Conservation (phyloP, 1,139 yeast species). For the Debaryomycetaceae sp. region DNA sequence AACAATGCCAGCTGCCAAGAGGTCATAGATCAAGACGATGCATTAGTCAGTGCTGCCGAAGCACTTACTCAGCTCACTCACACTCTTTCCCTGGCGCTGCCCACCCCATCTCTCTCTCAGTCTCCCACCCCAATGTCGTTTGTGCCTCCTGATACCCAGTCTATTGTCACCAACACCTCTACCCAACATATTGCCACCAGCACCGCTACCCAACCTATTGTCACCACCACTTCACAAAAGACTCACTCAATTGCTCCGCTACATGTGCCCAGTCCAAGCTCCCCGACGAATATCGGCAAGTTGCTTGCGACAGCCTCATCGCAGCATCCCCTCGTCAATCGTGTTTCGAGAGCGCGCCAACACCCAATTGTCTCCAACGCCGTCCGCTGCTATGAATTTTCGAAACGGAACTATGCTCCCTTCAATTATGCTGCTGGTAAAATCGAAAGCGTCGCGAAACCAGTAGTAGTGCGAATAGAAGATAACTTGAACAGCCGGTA, state of each 20-base stretch:
- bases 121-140: neutral
- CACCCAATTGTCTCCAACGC: constrained; percentile 49
- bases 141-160: neutral
- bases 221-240: neutral
- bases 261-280: neutral
- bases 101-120: neutral
- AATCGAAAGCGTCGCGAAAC: constrained; percentile 52
- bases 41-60: constrained; percentile 30
- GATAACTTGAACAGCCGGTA: constrained; percentile 32
- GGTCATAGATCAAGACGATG: constrained; percentile 10
- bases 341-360: constrained; percentile 32
- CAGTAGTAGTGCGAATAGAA: constrained; percentile 43
- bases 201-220: neutral
- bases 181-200: neutral
- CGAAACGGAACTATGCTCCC: constrained; percentile 44
- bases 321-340: constrained; percentile 32
- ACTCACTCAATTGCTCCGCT: neutral
- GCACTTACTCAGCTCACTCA: constrained; percentile 27
- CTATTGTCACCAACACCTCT: neutral
- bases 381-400: constrained; percentile 45
- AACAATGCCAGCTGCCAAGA: too few relatives aligned
- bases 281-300: constrained; percentile 3
- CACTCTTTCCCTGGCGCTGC: constrained; percentile 1
- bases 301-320: neutral
- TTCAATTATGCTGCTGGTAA: constrained; percentile 60